Conservation (phyloP, 805 yeast species). For the Saccharomycopsis sp. region DNA sequence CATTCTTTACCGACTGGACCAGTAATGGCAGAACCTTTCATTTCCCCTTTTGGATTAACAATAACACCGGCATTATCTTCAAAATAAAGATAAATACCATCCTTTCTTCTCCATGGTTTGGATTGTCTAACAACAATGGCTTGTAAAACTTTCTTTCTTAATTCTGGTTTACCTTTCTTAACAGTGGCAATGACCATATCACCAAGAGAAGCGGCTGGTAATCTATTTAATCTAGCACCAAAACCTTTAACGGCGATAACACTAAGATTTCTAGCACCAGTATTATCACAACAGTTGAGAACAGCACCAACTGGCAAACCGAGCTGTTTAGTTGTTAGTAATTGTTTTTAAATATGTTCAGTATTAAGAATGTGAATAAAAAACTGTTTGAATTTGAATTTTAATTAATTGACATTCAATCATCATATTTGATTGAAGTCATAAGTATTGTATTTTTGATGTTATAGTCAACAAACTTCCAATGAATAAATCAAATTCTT, state of each 20-base stretch:
- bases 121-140: conserved; percentile 99
- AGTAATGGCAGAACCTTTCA: conserved; percentile 99
- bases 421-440: too few relatives aligned
- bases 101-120: conserved; percentile 99
- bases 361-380: too few relatives aligned
- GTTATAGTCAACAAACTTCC: too few relatives aligned
- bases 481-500: too few relatives aligned
- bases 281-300: conserved; percentile 99
- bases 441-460: too few relatives aligned
- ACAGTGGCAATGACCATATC: conserved; percentile 99
- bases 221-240: conserved; percentile 99
- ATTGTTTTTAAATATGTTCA: not conserved
- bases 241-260: conserved; percentile 97
- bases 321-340: conserved; percentile 41
- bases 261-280: conserved; percentile 99
- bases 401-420: too few relatives aligned
- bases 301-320: conserved; percentile 99
- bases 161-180: conserved; percentile 99
- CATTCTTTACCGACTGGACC: conserved; percentile 99
- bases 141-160: conserved; percentile 99
- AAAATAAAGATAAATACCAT: conserved; percentile 98
- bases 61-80: conserved; percentile 99
- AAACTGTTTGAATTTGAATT: too few relatives aligned
- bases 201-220: conserved; percentile 99
- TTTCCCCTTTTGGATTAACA: conserved; percentile 99